Base-by-base conservation (phyloP, 2,329 filamentous ascomycete genomes). In the Byssothecium circinans region DNA sequence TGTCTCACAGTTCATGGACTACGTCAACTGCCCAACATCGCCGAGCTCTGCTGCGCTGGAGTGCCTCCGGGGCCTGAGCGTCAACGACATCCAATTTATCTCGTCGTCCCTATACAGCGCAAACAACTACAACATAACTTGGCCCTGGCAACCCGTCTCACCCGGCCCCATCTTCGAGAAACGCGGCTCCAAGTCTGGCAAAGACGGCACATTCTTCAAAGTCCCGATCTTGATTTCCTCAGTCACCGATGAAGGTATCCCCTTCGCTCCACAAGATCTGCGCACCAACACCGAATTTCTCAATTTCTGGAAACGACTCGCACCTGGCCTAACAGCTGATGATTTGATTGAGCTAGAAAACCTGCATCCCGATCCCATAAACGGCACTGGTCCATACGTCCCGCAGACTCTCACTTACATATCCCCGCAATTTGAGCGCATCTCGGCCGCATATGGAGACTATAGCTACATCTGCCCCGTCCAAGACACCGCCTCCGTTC, bases 81-180 rank as follows among this genome's bases (percentile, higher is more conserved):
- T n/a, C n/a, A n/a, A n/a, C n/a, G n/a, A n/a, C 52, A 55, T 1
- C 71, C 68, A 0, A 65, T 74, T 10, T 58, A 74, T 2, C 45
- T 54, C 3, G 61, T 65, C 1, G 74, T 79, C 30, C 68, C 2
- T 77, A 70, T 45, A 57, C 65, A 2, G 65, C 72, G 3, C 58
- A 72, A 4, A n/a, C n/a, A n/a, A n/a, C n/a, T 67, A 69, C 14
- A 68, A 68, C 30, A 60, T 75, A 19, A 78, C 74, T 0, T 79
- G 76, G 76, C 76, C 77, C 0, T 79, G 75, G 60, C 77, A 79
- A 41, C 77, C 77, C 1, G 71, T 73, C 0, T 74, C 75, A 0
- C 74, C 74, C 0, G 76, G 75, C 0, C 73, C 73, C 0, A 46
- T 78, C 0, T 64, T 79, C 3, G 76, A 79, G 53, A 78, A 77